A percentile compares a stretch with the other conserved stretches of the same genome.
Conservation (phyloP, 495 filamentous ascomycete species). For the Glarea lozoyensis region DNA sequence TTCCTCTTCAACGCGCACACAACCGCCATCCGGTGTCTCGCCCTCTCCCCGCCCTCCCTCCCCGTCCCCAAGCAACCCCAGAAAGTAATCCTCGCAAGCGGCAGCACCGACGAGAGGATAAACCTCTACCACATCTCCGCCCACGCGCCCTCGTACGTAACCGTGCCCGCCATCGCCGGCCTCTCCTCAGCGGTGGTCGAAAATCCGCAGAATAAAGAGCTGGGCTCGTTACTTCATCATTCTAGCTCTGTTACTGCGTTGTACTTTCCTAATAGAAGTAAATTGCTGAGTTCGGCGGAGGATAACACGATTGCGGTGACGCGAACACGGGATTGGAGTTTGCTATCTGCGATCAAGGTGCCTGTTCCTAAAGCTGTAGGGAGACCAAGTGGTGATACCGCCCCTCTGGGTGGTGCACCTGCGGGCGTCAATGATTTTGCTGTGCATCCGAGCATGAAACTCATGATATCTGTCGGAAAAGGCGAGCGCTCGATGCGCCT, state of each 20-base stretch:
- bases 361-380: constrained; percentile 77
- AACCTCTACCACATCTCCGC: constrained; percentile 89
- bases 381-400: constrained; percentile 84
- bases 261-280: constrained; percentile 75
- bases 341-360: constrained; percentile 83
- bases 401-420: constrained; percentile 70
- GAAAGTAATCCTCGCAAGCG: constrained; percentile 80
- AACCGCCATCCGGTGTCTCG: constrained; percentile 82
- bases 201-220: constrained; percentile 77
- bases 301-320: constrained; percentile 85
- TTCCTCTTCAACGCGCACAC: constrained; percentile 94
- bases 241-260: constrained; percentile 67
- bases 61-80: constrained; percentile 44
- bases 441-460: constrained; percentile 89
- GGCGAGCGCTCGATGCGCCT: constrained; percentile 86
- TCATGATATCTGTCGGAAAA: constrained; percentile 83
- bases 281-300: constrained; percentile 74
- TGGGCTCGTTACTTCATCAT: constrained; percentile 84
- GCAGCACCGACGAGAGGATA: constrained; percentile 85
- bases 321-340: constrained; percentile 78
- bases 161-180: constrained; percentile 37
- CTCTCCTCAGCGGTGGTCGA: constrained; percentile 61
- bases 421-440: constrained; percentile 93
- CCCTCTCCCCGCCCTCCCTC: constrained; percentile 70
- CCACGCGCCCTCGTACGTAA: constrained; percentile 41